These are phyloP conservation scores for Cynara cardunculus DNA, from an alignment of 129 eudicot genomes.

Conservation along the genomic window DNA sequence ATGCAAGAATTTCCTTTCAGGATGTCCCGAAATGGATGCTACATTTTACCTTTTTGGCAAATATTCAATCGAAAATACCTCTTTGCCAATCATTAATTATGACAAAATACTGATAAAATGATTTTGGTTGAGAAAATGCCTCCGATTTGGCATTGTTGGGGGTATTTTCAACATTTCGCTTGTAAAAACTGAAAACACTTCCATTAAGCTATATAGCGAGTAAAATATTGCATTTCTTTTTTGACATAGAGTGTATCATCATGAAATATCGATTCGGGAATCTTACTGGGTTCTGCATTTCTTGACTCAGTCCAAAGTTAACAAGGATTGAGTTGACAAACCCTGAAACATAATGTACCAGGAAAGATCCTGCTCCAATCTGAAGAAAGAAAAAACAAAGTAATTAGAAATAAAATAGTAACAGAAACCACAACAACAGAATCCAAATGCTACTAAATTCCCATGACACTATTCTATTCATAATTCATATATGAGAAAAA, in stretches of 20 bases:
- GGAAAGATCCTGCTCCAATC: constrained; percentile 91
- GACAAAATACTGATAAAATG: neutral
- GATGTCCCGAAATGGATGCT: neutral
- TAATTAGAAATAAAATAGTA: neutral
- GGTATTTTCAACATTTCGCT: neutral
- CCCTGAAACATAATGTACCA: constrained; percentile 61
- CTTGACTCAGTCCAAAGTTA: constrained; percentile 82
- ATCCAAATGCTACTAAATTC: neutral
- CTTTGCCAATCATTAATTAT: neutral
- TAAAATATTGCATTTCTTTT: neutral
- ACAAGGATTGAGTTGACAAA: constrained; percentile 72
- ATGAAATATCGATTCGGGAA: neutral
- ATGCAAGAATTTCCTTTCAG: neutral
- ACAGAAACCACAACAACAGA: neutral
- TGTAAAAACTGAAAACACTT: neutral
- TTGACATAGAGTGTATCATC: neutral
- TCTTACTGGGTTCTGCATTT: constrained; percentile 93
- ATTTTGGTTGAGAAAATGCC: neutral
- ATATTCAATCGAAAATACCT: neutral
- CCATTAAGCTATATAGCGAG: neutral
- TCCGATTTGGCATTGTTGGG: neutral
- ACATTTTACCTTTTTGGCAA: neutral
- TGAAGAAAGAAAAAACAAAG: constrained; percentile 23
- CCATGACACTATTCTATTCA: neutral
- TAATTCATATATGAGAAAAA: neutral